These are phyloP conservation scores for Comarum palustre DNA, from an alignment of 306 rosid species.

Conservation along the genomic window DNA sequence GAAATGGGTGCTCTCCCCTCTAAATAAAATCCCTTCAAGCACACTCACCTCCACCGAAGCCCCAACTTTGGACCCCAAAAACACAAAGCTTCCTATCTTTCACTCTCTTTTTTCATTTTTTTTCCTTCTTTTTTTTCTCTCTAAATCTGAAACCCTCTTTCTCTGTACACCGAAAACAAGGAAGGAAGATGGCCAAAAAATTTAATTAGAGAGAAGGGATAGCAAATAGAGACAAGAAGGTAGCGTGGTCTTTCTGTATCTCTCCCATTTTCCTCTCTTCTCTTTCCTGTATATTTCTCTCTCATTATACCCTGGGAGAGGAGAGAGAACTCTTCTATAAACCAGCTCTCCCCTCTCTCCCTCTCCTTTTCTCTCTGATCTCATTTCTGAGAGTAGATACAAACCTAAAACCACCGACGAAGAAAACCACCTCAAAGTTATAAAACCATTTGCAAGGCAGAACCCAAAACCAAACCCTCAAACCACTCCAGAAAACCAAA, in stretches of 20 bases:
- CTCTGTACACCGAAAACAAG: conserved; percentile 18
- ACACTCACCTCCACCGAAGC: conserved; percentile 25
- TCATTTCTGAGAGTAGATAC: conserved; percentile 15
- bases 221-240: neutral
- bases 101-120: neutral
- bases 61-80: conserved; percentile 23
- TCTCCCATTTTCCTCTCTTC: conserved; percentile 15
- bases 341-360: neutral
- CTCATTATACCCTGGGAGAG: conserved; percentile 37
- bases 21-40: conserved; percentile 29
- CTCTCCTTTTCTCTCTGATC: neutral
- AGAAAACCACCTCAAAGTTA: neutral
- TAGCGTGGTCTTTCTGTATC: neutral
- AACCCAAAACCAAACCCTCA: neutral
- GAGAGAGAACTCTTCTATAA: conserved; percentile 34
- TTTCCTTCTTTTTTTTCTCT: neutral
- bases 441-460: conserved; percentile 8
- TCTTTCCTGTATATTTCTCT: conserved; percentile 20
- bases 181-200: conserved; percentile 2
- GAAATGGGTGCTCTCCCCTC: conserved; percentile 65
- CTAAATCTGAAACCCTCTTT: conserved; percentile 21
- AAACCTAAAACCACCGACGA: neutral
- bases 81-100: neutral
- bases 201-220: neutral
- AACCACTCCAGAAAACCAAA: neutral